Evolutionary conservation across 768 basidiomycete genomes (phyloP), one percentile per base, ranked within the genome.

Genomic region (Roridomyces roridus): DNA sequence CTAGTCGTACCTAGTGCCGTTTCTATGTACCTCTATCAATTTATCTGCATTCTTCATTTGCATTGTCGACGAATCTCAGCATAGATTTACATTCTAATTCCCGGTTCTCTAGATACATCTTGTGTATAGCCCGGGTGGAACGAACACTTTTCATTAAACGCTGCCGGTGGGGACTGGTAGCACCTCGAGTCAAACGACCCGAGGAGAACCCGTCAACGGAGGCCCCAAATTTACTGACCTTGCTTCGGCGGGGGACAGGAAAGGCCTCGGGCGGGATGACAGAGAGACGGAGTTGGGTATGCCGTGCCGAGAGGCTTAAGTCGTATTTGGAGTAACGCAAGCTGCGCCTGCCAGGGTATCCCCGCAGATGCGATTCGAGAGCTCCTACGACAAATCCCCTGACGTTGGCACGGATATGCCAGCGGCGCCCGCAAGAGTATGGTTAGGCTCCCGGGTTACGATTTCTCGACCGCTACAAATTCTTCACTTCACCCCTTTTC

Each of bases 261-360:
- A 55, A 55, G 53, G 37, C 17, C 41, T 29, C 20, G 28, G 23
- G 7, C 26, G 8, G 6, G 15, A 26, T 24, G n/a, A 26, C 31
- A 8, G 39, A 24, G 29, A n/a, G 36, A 17, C 29, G 39, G 46
- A 25, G 52, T 43, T 44, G 45, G 52, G 35, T 46, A 25, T 54
- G 44, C 52, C 45, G 52, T 54, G 52, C 52, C 24, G 52, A 54
- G 52, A 54, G 24, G 52, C 52, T 54, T 43, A 54, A 54, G 52
- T 54, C 29, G 37, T 17, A 24, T 7, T n/a, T n/a, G 36, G 44
- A 25, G 36, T 9, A 12, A 28, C 25, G n/a, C 28, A 40, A 46
- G 17, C 44, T 26, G 52, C 20, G 20, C 52, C 45, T 14, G 23
- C 25, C 6, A 53, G 12, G 51, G 41, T 9, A 41, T 51, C 49